phyloP scores from a whole-genome alignment of 139 green algal genomes.

The Protoeuglena noctilucae region DNA sequence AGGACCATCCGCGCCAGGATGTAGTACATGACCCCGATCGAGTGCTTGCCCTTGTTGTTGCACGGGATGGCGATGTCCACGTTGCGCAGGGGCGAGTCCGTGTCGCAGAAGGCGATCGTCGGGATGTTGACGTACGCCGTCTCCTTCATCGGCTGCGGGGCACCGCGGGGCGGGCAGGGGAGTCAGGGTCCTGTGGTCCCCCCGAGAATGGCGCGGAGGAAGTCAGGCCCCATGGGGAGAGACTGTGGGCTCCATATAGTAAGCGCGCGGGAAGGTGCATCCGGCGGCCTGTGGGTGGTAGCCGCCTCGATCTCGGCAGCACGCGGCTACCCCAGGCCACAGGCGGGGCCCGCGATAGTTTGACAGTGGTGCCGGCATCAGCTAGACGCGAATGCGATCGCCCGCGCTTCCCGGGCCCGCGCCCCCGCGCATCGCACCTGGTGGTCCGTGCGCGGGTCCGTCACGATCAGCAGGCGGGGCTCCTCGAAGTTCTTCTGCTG shows the following conservation, averaged over 20 bases:
- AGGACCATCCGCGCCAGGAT: slow-evolving; percentile 94
- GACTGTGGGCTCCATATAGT: too few relatives aligned
- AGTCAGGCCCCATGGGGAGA: too few relatives aligned
- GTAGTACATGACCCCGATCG: slow-evolving; percentile 92
- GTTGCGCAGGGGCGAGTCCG: slow-evolving; percentile 76
- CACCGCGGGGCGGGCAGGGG: slow-evolving; percentile 23
- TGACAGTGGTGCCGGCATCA: too few relatives aligned
- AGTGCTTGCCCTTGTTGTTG: slow-evolving; percentile 96
- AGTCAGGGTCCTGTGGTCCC: too few relatives aligned
- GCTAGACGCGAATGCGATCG: background rate
- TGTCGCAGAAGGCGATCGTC: slow-evolving; percentile 98
- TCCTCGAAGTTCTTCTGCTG: slow-evolving; percentile 94
- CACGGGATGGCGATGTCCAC: slow-evolving; percentile 97
- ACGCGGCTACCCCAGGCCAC: too few relatives aligned
- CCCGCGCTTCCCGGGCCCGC: background rate
- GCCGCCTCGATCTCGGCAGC: too few relatives aligned
- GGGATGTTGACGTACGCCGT: slow-evolving; percentile 97
- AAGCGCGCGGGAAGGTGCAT: too few relatives aligned
- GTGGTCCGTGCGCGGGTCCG: slow-evolving; percentile 66
- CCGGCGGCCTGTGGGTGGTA: too few relatives aligned
- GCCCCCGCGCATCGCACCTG: slow-evolving; percentile 11
- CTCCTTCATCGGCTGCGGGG: slow-evolving; percentile 95
- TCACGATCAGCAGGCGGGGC: slow-evolving; percentile 90
- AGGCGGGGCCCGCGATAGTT: too few relatives aligned
- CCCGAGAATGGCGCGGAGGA: too few relatives aligned